phyloP scores from a whole-genome alignment of 805 yeast genomes.

The Scheffersomyces ergatensis region DNA sequence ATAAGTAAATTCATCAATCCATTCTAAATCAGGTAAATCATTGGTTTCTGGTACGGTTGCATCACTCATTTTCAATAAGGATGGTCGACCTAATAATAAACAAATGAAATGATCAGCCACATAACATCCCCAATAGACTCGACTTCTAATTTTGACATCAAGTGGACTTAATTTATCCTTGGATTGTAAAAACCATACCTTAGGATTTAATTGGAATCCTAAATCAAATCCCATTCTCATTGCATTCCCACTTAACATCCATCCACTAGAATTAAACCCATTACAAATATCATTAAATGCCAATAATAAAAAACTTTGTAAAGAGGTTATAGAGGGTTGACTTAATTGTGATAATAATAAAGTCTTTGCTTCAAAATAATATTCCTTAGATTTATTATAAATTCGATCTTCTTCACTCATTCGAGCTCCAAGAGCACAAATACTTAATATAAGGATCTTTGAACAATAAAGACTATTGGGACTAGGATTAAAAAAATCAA shows the following conservation, averaged over 20 bases:
- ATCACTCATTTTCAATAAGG: slow-evolving; percentile 51
- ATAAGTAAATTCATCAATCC: slow-evolving; percentile 60
- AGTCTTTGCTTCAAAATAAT: slow-evolving; percentile 46
- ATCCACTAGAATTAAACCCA: slow-evolving; percentile 56
- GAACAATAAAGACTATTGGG: slow-evolving; percentile 54
- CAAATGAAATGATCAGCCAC: slow-evolving; percentile 64
- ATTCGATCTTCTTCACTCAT: slow-evolving; percentile 44
- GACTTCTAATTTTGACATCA: slow-evolving; percentile 53
- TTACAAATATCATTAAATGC: slow-evolving; percentile 63
- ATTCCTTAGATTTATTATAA: slow-evolving; percentile 39
- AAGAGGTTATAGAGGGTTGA: slow-evolving; percentile 50
- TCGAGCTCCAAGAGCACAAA: slow-evolving; percentile 59
- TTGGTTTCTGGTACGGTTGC: slow-evolving; percentile 60
- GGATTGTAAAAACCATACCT: slow-evolving; percentile 52
- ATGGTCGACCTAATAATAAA: slow-evolving; percentile 57
- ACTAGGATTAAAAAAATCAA: slow-evolving; percentile 58
- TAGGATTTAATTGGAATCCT: slow-evolving; percentile 62
- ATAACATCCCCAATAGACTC: slow-evolving; percentile 68
- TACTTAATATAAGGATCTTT: slow-evolving; percentile 49
- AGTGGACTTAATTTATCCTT: slow-evolving; percentile 42
- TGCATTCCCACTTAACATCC: slow-evolving; percentile 64
- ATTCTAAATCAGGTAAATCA: slow-evolving; percentile 57
- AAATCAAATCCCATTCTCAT: slow-evolving; percentile 64
- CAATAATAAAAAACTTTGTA: slow-evolving; percentile 56
- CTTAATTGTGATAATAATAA: slow-evolving; percentile 40